phyloP scores from a whole-genome alignment of 106 monocot species.

The Dendrobium catenatum region DNA sequence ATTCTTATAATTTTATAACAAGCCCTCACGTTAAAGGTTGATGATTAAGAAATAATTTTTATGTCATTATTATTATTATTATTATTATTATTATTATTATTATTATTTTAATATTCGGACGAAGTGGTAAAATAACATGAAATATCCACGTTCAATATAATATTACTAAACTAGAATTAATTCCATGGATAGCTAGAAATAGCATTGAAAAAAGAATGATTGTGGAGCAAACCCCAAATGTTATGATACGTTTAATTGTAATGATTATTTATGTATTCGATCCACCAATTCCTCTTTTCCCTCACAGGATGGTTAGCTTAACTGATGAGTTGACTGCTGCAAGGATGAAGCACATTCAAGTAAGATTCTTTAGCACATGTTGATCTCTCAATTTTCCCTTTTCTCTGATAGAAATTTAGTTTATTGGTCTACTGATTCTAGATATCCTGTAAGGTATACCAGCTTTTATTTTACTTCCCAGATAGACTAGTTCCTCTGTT shows the following conservation, averaged over 20 bases:
- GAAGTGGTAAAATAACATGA: too few species aligned
- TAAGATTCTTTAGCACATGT: conserved; percentile 7
- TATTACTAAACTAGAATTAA: neutral
- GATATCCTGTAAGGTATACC: neutral
- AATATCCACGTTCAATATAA: too few species aligned
- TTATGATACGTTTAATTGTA: neutral
- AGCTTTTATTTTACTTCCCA: neutral
- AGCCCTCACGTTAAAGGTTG: neutral
- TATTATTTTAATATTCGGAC: too few species aligned
- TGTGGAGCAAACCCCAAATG: neutral
- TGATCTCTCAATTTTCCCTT: neutral
- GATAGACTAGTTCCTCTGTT: neutral
- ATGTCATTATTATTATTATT: too few species aligned
- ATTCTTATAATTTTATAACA: neutral
- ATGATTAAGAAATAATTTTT: neutral
- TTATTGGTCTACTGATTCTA: neutral
- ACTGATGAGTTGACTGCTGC: conserved; percentile 62
- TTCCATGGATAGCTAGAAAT: neutral
- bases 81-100: too few species aligned
- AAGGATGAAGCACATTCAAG: conserved; percentile 63
- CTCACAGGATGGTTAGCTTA: conserved; percentile 53
- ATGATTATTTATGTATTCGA: neutral
- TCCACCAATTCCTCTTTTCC: neutral
- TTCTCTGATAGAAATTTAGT: neutral
- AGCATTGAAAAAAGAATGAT: neutral